Evolutionary conservation across 164 flowering plant genomes (phyloP), one percentile per base, ranked within the genome.

Genomic region (Aristolochia californica): DNA sequence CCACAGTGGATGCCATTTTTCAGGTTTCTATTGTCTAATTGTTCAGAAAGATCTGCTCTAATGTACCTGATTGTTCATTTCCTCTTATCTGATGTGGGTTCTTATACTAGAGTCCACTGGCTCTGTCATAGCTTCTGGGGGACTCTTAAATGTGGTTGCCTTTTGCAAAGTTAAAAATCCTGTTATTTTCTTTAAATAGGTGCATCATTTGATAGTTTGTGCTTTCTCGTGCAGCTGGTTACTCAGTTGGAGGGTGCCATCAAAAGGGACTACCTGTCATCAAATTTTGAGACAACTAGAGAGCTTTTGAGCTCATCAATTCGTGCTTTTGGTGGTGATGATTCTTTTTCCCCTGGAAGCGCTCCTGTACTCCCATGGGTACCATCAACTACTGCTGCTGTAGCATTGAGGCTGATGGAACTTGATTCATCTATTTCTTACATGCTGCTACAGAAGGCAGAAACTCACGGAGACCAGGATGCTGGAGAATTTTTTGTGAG

Each of bases 331-430:
- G 53, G 60, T 53, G 56, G 54, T 54, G 69, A 59, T 66, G 67
- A 9, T 38, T 54, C 61, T 48, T 59, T 61, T 20, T 24, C 23
- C 55, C 66, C 62, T 50, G 85, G 60, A 49, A 63, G 52, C 0
- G 70, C 77, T 57, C 56, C 77, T 59, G 73, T 82, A 21, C 85
- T 85, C 61, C 91, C 97, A 16, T 87, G 97, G 97, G 53, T 91
- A 61, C 95, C 97, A 49, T 76, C 64, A 53, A 85, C 97, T 14
- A 78, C 88, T n/a, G 78, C 91, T 61, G 95, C 94, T 52, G 86
- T 87, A 24, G 85, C 86, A 13, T 62, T 87, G 18, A 76, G 95
- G 77, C 79, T 91, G 40, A 71, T 82, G 81, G 97, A 91, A 44
- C 66, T 91, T 66, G 95, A 91, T 74, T 50, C 80, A 2, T 75